A percentile compares a stretch with the other conserved stretches of the same genome.
Evolutionary conservation across 2,329 filamentous ascomycete species (phyloP).

Genomic region (Macroventuria anomochaeta): DNA sequence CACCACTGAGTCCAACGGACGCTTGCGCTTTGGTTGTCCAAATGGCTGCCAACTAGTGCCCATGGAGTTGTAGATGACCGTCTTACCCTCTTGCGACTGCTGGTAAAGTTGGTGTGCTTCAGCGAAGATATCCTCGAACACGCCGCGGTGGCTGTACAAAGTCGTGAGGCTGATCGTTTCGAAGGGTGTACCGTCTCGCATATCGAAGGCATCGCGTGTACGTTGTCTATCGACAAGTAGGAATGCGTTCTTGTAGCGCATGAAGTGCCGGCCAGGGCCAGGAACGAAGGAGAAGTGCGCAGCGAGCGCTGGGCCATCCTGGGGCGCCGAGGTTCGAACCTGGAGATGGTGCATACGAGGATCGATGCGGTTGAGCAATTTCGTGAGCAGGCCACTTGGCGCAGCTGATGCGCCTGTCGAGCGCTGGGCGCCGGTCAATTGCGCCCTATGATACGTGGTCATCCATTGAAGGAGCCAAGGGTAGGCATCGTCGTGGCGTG

Average conservation of each 20-base stretch:
- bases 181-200: constrained; percentile 85
- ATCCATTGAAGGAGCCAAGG: constrained; percentile 96
- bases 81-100: constrained; percentile 87
- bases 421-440: constrained; percentile 58
- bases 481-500: constrained; percentile 90
- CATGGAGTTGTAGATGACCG: constrained; percentile 84
- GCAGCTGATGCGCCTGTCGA: constrained; percentile 18
- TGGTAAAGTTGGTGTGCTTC: constrained; percentile 84
- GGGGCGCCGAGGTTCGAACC: constrained; percentile 68
- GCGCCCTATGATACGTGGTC: constrained; percentile 74
- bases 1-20: constrained; percentile 86
- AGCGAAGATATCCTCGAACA: constrained; percentile 88
- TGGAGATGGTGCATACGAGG: constrained; percentile 69
- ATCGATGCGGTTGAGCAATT: constrained; percentile 63
- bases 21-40: constrained; percentile 82
- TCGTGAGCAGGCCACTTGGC: constrained; percentile 55
- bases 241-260: constrained; percentile 86
- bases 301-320: constrained; percentile 71
- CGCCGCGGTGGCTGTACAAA: constrained; percentile 83
- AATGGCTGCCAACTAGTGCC: constrained; percentile 85
- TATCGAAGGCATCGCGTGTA: constrained; percentile 76
- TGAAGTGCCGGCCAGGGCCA: constrained; percentile 85
- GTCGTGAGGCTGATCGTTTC: constrained; percentile 93
- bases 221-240: constrained; percentile 87
- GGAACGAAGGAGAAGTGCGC: constrained; percentile 89